phyloP scores from a whole-genome alignment of 2,329 filamentous ascomycete genomes.

The Colletotrichum tanaceti region DNA sequence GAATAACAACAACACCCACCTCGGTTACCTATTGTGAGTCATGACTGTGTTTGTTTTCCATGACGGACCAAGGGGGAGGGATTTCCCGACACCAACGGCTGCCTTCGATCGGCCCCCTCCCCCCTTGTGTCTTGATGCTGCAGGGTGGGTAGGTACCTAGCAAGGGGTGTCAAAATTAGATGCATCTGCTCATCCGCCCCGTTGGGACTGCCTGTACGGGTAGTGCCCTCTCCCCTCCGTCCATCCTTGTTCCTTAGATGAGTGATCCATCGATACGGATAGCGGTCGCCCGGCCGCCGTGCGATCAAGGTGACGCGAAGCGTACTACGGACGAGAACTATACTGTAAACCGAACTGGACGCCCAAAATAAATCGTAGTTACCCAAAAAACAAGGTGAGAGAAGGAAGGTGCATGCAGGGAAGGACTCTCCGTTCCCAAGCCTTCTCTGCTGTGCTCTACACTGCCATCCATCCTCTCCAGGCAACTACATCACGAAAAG shows the following conservation, averaged over 20 bases:
- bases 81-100: background rate
- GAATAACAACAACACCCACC: background rate
- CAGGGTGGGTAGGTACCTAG: background rate
- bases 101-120: background rate
- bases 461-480: background rate
- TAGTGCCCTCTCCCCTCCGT: background rate
- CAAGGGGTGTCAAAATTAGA: conserved; percentile 18
- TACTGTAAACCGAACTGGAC: background rate
- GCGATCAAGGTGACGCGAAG: conserved; percentile 2
- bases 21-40: conserved; percentile 30
- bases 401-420: conserved; percentile 3
- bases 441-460: background rate
- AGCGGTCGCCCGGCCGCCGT: conserved; percentile 34
- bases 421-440: background rate
- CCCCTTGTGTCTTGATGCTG: conserved; percentile 2
- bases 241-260: conserved; percentile 19
- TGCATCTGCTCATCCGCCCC: conserved; percentile 27
- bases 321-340: background rate
- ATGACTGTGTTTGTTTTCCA: conserved; percentile 24
- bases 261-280: conserved; percentile 18
- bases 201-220: conserved; percentile 21
- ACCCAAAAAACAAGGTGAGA: background rate
- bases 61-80: background rate
- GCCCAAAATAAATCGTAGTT: background rate
- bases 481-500: background rate